Conservation (phyloP, 441 rosid genomes). For the Viola pubescens region DNA sequence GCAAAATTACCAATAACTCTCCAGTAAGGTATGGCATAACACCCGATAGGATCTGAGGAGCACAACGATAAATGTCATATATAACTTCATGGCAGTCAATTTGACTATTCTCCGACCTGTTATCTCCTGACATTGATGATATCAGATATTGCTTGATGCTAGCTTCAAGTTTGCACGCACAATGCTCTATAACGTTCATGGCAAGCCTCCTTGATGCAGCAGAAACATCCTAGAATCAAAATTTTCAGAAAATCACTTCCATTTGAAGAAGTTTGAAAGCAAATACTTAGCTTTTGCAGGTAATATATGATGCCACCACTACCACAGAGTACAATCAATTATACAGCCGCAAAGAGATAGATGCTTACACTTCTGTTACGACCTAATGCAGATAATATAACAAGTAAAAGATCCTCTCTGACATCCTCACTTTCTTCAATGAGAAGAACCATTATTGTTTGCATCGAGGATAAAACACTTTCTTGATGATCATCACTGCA, state of each 20-base stretch:
- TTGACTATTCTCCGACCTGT: constrained; percentile 41
- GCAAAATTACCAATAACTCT: constrained; percentile 79
- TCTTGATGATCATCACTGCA: constrained; percentile 97
- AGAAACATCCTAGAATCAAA: constrained; percentile 54
- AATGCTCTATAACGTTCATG: constrained; percentile 80
- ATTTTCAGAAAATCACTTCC: constrained; percentile 25
- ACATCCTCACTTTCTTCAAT: constrained; percentile 96
- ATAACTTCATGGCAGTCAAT: constrained; percentile 91
- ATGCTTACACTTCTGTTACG: constrained; percentile 68
- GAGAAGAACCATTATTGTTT: constrained; percentile 76
- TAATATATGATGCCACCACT: constrained; percentile 9
- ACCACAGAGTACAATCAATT: neutral
- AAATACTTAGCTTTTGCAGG: neutral
- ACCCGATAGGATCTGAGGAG: constrained; percentile 83
- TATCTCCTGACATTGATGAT: constrained; percentile 88
- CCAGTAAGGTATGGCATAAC: constrained; percentile 94
- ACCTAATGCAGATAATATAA: constrained; percentile 71
- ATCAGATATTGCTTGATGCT: constrained; percentile 84
- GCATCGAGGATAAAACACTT: constrained; percentile 87
- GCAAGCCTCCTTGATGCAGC: constrained; percentile 83
- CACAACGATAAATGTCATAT: constrained; percentile 76
- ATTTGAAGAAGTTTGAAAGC: neutral
- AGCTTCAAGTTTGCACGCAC: constrained; percentile 87
- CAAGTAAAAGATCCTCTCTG: constrained; percentile 67
- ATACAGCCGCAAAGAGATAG: constrained; percentile 17